Evolutionary conservation across 805 yeast genomes (phyloP).

Genomic region (Yamadazyma ubonensis): DNA sequence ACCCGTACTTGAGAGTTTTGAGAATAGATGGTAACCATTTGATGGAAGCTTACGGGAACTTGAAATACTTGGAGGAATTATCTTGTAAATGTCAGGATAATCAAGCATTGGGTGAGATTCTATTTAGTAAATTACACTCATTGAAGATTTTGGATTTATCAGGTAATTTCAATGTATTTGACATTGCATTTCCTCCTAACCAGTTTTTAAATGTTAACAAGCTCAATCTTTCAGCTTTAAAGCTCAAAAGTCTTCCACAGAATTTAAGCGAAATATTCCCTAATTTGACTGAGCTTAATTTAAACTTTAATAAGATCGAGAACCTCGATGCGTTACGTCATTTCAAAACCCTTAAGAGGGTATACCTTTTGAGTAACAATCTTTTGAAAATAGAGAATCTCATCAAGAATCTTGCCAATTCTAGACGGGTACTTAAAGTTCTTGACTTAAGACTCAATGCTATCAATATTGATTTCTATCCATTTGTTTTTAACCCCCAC

Average conservation of each 20-base stretch:
- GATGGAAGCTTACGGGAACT: conserved; percentile 24
- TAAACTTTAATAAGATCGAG: conserved; percentile 48
- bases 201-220: conserved; percentile 37
- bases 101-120: conserved; percentile 10
- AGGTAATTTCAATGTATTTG: conserved; percentile 28
- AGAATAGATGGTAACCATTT: conserved; percentile 47
- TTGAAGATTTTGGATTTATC: conserved; percentile 40
- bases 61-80: conserved; percentile 40
- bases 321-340: conserved; percentile 33
- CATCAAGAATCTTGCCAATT: conserved; percentile 28
- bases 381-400: conserved; percentile 34
- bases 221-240: conserved; percentile 49
- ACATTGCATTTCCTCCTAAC: conserved; percentile 1
- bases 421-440: conserved; percentile 33
- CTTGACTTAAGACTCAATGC: conserved; percentile 53
- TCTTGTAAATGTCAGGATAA: conserved; percentile 39
- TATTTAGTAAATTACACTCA: conserved; percentile 18
- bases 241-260: conserved; percentile 38
- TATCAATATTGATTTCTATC: conserved; percentile 46
- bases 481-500: conserved; percentile 51
- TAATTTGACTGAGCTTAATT: conserved; percentile 45
- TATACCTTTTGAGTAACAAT: conserved; percentile 48
- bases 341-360: conserved; percentile 34
- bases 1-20: conserved; percentile 42
- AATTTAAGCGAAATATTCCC: conserved; percentile 43